These are phyloP conservation scores for Fomitopsis pinicola DNA, from an alignment of 1,284 basidiomycete species.

Conservation along the genomic window DNA sequence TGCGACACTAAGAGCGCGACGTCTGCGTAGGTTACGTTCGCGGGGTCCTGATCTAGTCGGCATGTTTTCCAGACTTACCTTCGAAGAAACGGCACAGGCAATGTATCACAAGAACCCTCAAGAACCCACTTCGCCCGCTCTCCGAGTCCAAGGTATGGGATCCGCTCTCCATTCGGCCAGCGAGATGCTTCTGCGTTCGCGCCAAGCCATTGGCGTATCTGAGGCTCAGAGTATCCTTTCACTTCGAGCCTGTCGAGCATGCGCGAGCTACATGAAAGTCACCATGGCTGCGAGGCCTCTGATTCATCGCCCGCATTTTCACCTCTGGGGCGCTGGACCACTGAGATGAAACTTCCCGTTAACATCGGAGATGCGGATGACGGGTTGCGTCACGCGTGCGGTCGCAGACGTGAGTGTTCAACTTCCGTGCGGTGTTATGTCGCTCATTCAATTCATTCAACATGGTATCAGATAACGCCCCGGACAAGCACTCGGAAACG, in stretches of 20 bases:
- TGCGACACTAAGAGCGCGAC: background rate
- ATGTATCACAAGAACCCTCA: background rate
- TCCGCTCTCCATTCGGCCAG: background rate
- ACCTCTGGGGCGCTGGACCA: background rate
- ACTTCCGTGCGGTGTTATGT: background rate
- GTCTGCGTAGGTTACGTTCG: background rate
- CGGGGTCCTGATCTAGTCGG: background rate
- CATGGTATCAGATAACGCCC: background rate
- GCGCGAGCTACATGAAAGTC: too few species aligned
- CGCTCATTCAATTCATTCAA: background rate
- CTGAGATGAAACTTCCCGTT: background rate
- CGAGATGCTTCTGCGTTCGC: background rate
- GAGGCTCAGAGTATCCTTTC: background rate
- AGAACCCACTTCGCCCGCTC: background rate
- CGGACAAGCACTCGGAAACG: background rate
- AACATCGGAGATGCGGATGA: background rate
- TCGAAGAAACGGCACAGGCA: background rate
- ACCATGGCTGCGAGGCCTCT: too few species aligned
- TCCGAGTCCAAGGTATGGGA: background rate
- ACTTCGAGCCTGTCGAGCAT: background rate
- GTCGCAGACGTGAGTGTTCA: background rate
- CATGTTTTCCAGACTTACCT: background rate
- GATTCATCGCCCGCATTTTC: too few species aligned
- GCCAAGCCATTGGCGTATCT: background rate
- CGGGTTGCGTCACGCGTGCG: background rate